These are phyloP conservation scores for Rhynchospora pubera DNA, from an alignment of 176 grass and related monocot species.

Conservation along the genomic window DNA sequence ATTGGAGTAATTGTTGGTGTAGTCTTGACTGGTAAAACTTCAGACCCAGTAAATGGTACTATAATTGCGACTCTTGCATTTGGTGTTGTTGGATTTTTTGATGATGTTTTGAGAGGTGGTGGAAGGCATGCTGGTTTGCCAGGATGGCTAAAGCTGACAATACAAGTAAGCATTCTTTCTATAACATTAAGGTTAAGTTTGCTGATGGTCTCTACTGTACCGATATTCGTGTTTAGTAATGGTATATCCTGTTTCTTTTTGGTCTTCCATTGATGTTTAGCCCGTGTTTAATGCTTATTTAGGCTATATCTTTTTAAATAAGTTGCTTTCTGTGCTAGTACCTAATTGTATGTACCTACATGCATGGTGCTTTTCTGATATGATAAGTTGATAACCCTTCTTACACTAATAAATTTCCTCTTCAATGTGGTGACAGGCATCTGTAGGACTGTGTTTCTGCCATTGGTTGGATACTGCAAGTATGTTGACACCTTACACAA, in stretches of 20 bases:
- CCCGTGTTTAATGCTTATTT: not conserved
- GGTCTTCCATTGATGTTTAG: not conserved
- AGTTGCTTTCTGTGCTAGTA: not conserved
- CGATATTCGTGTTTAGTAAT: no score
- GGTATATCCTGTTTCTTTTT: constrained; percentile 7
- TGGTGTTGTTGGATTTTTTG: constrained; percentile 75
- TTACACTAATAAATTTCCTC: constrained; percentile 7
- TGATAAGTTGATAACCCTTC: not conserved
- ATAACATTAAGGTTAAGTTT: not conserved
- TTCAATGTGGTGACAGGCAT: constrained; percentile 38
- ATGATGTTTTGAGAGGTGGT: constrained; percentile 45
- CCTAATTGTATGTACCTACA: constrained; percentile 1
- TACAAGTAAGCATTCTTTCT: constrained; percentile 43
- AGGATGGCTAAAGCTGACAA: constrained; percentile 47
- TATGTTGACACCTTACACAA: constrained; percentile 83
- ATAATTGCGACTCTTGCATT: constrained; percentile 56
- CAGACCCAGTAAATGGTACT: constrained; percentile 51
- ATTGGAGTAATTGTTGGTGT: constrained; percentile 69
- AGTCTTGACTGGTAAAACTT: constrained; percentile 41
- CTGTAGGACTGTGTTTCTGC: constrained; percentile 68
- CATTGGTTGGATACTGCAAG: constrained; percentile 67
- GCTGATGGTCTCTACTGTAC: not conserved
- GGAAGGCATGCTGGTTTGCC: constrained; percentile 41
- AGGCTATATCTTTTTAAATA: not conserved
- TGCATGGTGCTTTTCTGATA: not conserved